Evolutionary conservation across 495 filamentous ascomycete genomes (phyloP).

Genomic region (Penicillium coprophilum): DNA sequence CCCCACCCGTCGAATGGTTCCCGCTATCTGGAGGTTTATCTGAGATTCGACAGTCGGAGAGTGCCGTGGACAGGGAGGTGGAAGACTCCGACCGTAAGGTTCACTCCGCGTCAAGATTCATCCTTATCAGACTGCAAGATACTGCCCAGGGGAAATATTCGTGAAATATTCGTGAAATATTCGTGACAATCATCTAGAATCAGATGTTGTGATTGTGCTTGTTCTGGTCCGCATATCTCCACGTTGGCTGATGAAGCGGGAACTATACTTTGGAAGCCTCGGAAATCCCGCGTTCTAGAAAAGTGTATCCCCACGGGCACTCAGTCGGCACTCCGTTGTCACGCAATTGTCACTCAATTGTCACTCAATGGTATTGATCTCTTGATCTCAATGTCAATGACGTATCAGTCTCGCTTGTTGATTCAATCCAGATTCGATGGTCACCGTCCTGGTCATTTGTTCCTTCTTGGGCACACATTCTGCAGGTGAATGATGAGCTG

Average conservation of each 20-base stretch:
- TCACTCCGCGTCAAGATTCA: neutral
- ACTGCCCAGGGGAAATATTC: neutral
- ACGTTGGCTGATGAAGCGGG: too few species aligned
- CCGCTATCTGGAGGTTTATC: conserved; percentile 10
- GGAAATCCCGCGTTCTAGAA: neutral
- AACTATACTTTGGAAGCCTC: neutral
- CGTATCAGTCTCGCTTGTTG: too few species aligned
- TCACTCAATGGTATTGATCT: too few species aligned
- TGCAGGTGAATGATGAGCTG: too few species aligned
- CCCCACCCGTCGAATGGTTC: conserved; percentile 4
- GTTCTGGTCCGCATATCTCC: too few species aligned
- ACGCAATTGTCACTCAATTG: too few species aligned
- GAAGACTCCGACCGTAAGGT: conserved; percentile 8
- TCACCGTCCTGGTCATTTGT: too few species aligned
- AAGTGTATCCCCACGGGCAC: neutral
- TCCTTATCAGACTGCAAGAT: conserved; percentile 4
- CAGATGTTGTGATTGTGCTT: neutral
- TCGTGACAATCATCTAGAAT: neutral
- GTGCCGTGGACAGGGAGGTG: conserved; percentile 8
- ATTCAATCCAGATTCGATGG: too few species aligned
- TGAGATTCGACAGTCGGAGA: conserved; percentile 6
- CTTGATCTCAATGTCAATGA: neutral
- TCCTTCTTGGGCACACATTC: too few species aligned
- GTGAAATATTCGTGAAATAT: neutral
- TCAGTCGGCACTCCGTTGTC: too few species aligned